These are phyloP conservation scores for Apiospora saccharicola DNA, from an alignment of 2,329 filamentous ascomycete genomes.

Conservation along the genomic window DNA sequence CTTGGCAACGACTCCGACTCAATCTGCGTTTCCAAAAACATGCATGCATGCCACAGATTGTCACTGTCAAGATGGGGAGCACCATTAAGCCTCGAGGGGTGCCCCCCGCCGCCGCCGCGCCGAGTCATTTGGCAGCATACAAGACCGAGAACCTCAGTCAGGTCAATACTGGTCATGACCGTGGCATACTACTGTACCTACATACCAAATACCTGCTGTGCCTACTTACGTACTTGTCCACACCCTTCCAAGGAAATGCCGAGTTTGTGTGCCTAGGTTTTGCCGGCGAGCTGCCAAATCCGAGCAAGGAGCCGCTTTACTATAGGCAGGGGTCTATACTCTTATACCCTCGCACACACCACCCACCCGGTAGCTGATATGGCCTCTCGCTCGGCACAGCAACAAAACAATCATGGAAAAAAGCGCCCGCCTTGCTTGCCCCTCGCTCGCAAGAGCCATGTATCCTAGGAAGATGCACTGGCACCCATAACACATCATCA, in stretches of 20 bases:
- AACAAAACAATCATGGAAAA: background rate
- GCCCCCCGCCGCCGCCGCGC: background rate
- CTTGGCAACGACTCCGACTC: slow-evolving; percentile 11
- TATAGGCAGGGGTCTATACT: slow-evolving; percentile 1
- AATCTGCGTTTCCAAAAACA: background rate
- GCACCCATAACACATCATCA: background rate
- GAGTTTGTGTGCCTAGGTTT: slow-evolving; percentile 2
- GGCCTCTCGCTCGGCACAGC: background rate
- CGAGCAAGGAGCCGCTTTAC: background rate
- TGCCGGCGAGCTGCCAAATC: background rate
- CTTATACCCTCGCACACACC: background rate
- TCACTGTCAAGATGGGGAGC: background rate
- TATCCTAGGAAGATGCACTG: background rate
- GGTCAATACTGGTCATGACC: background rate
- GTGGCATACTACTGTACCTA: background rate
- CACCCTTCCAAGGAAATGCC: background rate
- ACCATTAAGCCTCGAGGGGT: background rate
- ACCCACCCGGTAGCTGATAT: background rate
- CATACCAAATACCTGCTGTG: background rate
- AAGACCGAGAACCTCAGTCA: background rate
- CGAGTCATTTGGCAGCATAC: background rate
- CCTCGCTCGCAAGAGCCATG: background rate
- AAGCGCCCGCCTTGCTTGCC: background rate
- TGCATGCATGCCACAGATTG: background rate
- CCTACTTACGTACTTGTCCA: too few species aligned